These are phyloP conservation scores for Lactarius sp. DNA, from an alignment of 768 basidiomycete genomes.

Conservation along the genomic window DNA sequence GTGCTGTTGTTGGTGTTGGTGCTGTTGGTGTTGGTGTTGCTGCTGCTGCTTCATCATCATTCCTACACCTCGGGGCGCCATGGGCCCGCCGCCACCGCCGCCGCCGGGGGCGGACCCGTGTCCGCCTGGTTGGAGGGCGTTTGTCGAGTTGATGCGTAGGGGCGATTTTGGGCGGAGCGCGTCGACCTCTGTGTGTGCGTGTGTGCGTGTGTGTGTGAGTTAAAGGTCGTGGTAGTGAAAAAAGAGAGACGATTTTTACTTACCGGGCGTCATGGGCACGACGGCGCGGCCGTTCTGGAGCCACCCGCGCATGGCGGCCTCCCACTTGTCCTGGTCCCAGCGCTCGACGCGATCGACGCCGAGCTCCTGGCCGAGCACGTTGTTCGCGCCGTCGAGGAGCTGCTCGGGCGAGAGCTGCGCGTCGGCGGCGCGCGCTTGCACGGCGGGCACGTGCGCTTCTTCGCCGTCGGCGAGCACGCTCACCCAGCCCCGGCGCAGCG, in stretches of 20 bases:
- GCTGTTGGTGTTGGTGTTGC: too few species aligned
- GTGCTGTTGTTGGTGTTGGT: neutral
- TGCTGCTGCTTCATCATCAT: neutral
- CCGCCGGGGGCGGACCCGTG: constrained; percentile 3
- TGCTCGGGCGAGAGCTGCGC: constrained; percentile 26
- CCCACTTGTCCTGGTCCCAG: constrained; percentile 66
- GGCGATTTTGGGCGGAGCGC: constrained; percentile 83
- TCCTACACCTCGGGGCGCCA: neutral
- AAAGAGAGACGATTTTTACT: constrained; percentile 5
- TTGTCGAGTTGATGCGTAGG: constrained; percentile 38
- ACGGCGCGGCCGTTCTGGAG: constrained; percentile 41
- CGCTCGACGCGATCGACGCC: constrained; percentile 34
- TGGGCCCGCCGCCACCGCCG: constrained; percentile 16
- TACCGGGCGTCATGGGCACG: constrained; percentile 58
- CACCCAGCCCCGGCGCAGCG: constrained; percentile 86
- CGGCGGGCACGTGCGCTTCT: constrained; percentile 45
- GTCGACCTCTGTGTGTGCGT: constrained; percentile 57
- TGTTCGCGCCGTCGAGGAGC: constrained; percentile 35
- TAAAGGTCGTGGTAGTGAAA: too few species aligned
- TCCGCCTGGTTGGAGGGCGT: constrained; percentile 17
- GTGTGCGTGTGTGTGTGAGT: too few species aligned
- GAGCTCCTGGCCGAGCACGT: constrained; percentile 28
- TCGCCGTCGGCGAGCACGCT: constrained; percentile 70
- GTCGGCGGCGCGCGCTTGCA: constrained; percentile 27
- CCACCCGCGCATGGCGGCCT: constrained; percentile 52